Evolutionary conservation across 495 filamentous ascomycete genomes (phyloP).

Genomic region (Jackrogersella multiformis): DNA sequence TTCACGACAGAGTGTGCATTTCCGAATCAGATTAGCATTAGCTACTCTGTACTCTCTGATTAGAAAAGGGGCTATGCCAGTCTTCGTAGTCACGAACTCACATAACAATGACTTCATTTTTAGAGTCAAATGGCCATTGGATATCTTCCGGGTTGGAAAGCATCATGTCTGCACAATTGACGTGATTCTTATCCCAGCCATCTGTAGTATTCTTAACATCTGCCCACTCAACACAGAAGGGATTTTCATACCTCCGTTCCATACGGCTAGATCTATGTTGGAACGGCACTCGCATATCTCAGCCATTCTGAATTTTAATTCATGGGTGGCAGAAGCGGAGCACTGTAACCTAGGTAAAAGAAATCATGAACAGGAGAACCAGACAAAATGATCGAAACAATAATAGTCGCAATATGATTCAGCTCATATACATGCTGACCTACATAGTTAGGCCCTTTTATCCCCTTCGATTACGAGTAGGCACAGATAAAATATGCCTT

Average conservation of each 20-base stretch:
- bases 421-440: too few species aligned
- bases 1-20: not conserved
- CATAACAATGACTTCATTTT: not conserved
- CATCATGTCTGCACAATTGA: not conserved
- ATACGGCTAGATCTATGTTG: not conserved
- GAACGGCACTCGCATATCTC: not conserved
- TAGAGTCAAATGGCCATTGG: not conserved
- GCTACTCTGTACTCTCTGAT: not conserved
- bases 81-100: not conserved
- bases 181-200: not conserved
- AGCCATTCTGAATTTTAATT: not conserved
- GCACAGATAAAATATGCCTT: too few species aligned
- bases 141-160: not conserved
- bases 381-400: not conserved
- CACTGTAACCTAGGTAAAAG: too few species aligned
- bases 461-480: too few species aligned
- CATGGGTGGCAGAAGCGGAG: not conserved
- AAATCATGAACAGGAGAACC: not conserved
- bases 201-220: not conserved
- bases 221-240: not conserved
- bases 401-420: too few species aligned
- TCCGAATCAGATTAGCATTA: not conserved
- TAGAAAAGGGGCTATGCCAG: not conserved
- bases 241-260: not conserved
- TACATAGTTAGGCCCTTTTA: too few species aligned